Base-by-base conservation (phyloP, 768 basidiomycete species). In the Mycena vulgaris region DNA sequence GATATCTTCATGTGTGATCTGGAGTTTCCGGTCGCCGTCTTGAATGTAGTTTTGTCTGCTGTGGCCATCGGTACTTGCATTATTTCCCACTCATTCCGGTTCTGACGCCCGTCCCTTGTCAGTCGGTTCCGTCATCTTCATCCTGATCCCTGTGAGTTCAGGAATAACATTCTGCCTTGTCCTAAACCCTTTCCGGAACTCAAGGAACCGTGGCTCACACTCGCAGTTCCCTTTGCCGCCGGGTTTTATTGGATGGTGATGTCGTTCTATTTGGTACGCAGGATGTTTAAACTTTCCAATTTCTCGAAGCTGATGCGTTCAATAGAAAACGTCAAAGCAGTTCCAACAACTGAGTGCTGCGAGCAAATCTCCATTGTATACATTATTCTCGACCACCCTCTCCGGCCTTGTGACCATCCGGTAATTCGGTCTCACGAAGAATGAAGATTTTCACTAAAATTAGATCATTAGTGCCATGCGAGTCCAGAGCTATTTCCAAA, bases 1-100 rank as follows among this genome's bases (percentile, higher is more conserved):
- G 68, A 69, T 28, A 59, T 69, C 2, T 69, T 69, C 31, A 69
- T 69, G 68, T 58, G 61, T n/a, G 68, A 69, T 31, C 31, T 64
- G 17, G 62, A 69, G 17, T 57, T 69, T 14, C 55, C 68, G 16
- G 28, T 40, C 10, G 39, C 23, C 19, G 27, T 51, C 7, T 39
- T 59, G 8, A 57, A 69, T 25, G 45, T 69, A 5, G 52, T 69
- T 21, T 35, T 63, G 42, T 37, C 19, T 4, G 16, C 37, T 8
- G 61, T 63, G 5, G 21, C 48, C 16, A 27, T 63, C 17, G 31
- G 68, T 49, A 48, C 23, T 40, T 39, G n/a, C 23, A 37, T 30
- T 21, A 8, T 37, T 27, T 33, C 13, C 16, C 35, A 28, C 27
- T 8, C 3, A 13, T 23, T 19, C n/a, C 27, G 9, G 17, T 27